Evolutionary conservation across 805 yeast species (phyloP), one percentile per base, ranked within the genome.

Genomic region (Yamadazyma phyllophila): DNA sequence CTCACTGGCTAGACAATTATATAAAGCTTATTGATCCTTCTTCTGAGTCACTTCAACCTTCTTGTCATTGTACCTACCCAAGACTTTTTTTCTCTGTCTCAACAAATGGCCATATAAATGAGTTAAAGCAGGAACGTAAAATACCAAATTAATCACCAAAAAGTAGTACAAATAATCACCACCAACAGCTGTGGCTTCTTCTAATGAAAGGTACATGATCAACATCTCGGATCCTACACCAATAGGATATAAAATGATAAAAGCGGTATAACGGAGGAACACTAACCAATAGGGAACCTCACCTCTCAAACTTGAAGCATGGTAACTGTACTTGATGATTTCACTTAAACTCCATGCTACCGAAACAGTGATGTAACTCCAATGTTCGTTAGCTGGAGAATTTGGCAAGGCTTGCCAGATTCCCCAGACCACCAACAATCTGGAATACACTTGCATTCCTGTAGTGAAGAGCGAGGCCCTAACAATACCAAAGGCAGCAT

Each of bases 301-400:
- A 26, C 74, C 69, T 20, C 64, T 60, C 50, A 86, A 65, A 54
- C 82, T 82, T 44, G 84, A 74, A 7, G 95, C 91, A 61, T 94
- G 95, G 69, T 81, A 94, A 36, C 88, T 77, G 67, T 94, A 94
- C 62, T 99, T 78, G 46, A 91, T 83, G 37, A 88, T 76, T 66
- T 94, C 99, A n/a, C 98, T 88, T 43, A 88, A 57, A n/a, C 94
- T 81, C 99, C 99, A 94, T 10, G 97, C 90, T 36, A 81, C 55
- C 39, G 82, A 73, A 62, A 92, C 76, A 1, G 92, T 71, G 46
- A 82, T 65, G 63, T 85, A 91, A 12, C 78, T 73, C 78, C 81
- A 72, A 52, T 73, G 75, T 53, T 55, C 43, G 53, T 77, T 74
- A 26, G 89, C 89, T 14, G 85, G 85, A 0, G 88, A 77, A 14